Evolutionary conservation across 176 grass and related monocot genomes (phyloP).

Genomic region (Thinopyrum elongatum): DNA sequence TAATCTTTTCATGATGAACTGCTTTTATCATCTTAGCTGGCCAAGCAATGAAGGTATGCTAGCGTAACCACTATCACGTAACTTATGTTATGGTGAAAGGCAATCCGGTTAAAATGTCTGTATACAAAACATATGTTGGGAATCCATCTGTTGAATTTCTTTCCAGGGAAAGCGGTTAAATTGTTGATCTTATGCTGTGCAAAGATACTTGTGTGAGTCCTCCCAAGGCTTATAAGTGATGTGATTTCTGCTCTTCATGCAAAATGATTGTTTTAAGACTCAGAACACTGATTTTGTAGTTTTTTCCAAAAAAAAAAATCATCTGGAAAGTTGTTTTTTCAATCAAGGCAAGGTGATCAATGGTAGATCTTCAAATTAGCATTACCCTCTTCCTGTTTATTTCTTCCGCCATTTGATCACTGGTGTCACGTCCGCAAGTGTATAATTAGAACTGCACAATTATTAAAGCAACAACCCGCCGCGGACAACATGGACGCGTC

Average conservation of each 20-base stretch:
- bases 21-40: conserved; percentile 92
- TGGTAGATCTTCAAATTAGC: too few relatives aligned
- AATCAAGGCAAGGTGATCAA: too few relatives aligned
- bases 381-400: too few relatives aligned
- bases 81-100: background rate
- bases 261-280: background rate
- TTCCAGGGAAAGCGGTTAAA: background rate
- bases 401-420: too few relatives aligned
- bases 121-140: background rate
- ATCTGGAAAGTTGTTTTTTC: too few relatives aligned
- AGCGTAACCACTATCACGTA: background rate
- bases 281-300: too few relatives aligned
- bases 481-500: too few relatives aligned
- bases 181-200: background rate
- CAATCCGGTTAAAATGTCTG: background rate
- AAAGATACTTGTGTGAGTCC: background rate
- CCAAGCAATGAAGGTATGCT: conserved; percentile 79
- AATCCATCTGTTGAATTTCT: background rate
- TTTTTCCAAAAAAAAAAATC: too few relatives aligned
- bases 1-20: conserved; percentile 98
- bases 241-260: conserved; percentile 44
- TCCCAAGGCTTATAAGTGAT: background rate
- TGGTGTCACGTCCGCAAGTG: too few relatives aligned
- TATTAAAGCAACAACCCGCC: too few relatives aligned
- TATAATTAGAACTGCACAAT: too few relatives aligned